Evolutionary conservation across 345 rosid genomes (phyloP), one percentile per base, ranked within the genome.

Genomic region (Ceriops decandra): DNA sequence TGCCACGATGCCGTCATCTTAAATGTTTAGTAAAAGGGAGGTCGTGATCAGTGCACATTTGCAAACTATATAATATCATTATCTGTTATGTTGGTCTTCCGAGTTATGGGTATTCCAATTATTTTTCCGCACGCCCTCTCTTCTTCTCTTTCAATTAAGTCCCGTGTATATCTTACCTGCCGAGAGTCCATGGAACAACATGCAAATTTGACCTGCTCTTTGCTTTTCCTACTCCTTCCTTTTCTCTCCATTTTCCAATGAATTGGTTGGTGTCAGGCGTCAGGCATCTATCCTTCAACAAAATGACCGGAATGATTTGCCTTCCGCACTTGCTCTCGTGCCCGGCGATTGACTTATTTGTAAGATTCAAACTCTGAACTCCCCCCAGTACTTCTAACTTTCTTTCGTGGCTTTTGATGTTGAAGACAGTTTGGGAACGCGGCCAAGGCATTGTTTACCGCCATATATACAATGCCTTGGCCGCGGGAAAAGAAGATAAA

Each of bases 161-260:
- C 91, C 89, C 68, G 71, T 91, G 82, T 85, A 89, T 70, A 87
- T 89, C 72, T 74, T 93, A 89, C 71, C 81, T 70, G 89, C 92
- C 57, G 97, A 97, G 77, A 24, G 26, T 97, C 96, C 65, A 95
- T 96, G 28, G 86, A 95, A 31, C 97, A 91, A 72, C 90, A 91
- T 22, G 86, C 97, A 51, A 89, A 91, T 79, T 77, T 93, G 76
- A 88, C 89, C 75, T 87, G 82, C 78, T 77, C 47, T 46, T 68
- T 62, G 6, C 13, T 49, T 13, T 13, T 36, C 13, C 46, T 36
- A 24, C 26, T 36, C 36, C 36, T 33, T 33, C 30, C 30, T 31
- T 33, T 33, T 33, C 36, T 11, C 4, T 38, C 46, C 15, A 3
- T 10, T 11, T 68, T 36, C 38, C 30, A 27, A 15, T 67, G 58